Evolutionary conservation across 306 rosid genomes (phyloP).

Genomic region (Astragalus membranaceus): DNA sequence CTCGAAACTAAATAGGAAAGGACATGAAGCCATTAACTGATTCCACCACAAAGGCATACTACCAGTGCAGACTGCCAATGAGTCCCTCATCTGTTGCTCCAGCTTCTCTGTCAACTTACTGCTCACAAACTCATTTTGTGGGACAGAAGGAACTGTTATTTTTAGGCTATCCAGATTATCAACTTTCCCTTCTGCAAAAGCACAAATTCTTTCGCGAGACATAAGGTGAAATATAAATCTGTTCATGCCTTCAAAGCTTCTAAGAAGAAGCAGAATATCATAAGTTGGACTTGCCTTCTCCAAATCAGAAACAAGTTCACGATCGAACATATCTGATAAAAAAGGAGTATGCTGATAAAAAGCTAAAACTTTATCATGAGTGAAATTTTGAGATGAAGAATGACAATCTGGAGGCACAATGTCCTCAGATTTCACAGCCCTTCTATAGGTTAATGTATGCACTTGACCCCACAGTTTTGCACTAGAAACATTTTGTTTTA

Average conservation of each 20-base stretch:
- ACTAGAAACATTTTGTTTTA: slow-evolving; percentile 47
- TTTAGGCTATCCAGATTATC: slow-evolving; percentile 56
- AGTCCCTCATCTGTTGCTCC: slow-evolving; percentile 93
- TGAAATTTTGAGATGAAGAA: slow-evolving; percentile 26
- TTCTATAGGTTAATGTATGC: slow-evolving; percentile 64
- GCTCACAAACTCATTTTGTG: slow-evolving; percentile 80
- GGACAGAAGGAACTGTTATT: slow-evolving; percentile 45
- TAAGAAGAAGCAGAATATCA: slow-evolving; percentile 67
- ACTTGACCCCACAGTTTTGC: slow-evolving; percentile 68
- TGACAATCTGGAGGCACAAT: slow-evolving; percentile 24
- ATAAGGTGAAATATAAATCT: slow-evolving; percentile 59
- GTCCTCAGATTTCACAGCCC: slow-evolving; percentile 31
- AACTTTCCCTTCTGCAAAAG: slow-evolving; percentile 76
- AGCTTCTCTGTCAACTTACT: slow-evolving; percentile 87
- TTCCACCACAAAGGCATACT: slow-evolving; percentile 91
- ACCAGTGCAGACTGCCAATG: slow-evolving; percentile 61
- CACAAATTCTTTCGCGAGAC: slow-evolving; percentile 75
- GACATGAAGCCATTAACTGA: slow-evolving; percentile 70
- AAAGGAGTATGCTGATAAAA: slow-evolving; percentile 48
- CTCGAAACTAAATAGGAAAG: slow-evolving; percentile 85
- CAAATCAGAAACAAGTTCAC: slow-evolving; percentile 72
- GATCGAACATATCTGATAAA: slow-evolving; percentile 53
- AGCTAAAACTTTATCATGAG: slow-evolving; percentile 31
- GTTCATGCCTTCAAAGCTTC: slow-evolving; percentile 75
- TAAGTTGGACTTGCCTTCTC: slow-evolving; percentile 64